Evolutionary conservation across 495 filamentous ascomycete species (phyloP).

Genomic region (Penicillium coprophilum): DNA sequence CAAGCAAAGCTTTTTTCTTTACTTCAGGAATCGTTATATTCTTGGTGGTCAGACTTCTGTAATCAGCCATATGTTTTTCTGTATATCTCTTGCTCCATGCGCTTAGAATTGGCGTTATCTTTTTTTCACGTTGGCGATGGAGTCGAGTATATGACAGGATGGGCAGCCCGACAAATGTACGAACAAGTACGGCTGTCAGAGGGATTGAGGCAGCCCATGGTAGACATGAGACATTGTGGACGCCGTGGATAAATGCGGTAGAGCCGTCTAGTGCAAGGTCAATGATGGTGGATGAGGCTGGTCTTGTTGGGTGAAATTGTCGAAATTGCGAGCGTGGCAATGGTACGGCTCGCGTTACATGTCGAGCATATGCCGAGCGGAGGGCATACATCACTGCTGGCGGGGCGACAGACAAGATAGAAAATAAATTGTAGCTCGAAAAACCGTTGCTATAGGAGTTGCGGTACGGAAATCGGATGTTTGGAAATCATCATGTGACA

Average conservation of each 20-base stretch:
- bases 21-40: background rate
- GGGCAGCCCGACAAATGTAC: slow-evolving; percentile 58
- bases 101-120: slow-evolving; percentile 50
- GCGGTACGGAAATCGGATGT: slow-evolving; percentile 1
- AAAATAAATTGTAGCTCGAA: background rate
- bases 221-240: slow-evolving; percentile 60
- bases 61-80: slow-evolving; percentile 8
- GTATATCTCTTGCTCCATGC: slow-evolving; percentile 46
- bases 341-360: slow-evolving; percentile 6
- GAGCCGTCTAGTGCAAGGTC: slow-evolving; percentile 51
- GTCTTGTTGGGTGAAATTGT: slow-evolving; percentile 48
- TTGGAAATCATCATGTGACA: slow-evolving; percentile 28
- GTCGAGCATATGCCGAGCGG: slow-evolving; percentile 16
- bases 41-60: background rate
- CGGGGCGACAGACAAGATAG: background rate
- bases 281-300: slow-evolving; percentile 33
- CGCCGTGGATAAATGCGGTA: slow-evolving; percentile 54
- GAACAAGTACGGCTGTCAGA: slow-evolving; percentile 63
- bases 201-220: slow-evolving; percentile 75
- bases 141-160: slow-evolving; percentile 53
- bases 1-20: background rate
- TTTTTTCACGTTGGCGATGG: slow-evolving; percentile 39
- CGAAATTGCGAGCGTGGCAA: slow-evolving; percentile 32
- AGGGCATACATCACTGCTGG: slow-evolving; percentile 20
- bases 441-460: background rate